Evolutionary conservation across 345 rosid genomes (phyloP), one percentile per base, ranked within the genome.

Genomic region (Pelargonium nanum): DNA sequence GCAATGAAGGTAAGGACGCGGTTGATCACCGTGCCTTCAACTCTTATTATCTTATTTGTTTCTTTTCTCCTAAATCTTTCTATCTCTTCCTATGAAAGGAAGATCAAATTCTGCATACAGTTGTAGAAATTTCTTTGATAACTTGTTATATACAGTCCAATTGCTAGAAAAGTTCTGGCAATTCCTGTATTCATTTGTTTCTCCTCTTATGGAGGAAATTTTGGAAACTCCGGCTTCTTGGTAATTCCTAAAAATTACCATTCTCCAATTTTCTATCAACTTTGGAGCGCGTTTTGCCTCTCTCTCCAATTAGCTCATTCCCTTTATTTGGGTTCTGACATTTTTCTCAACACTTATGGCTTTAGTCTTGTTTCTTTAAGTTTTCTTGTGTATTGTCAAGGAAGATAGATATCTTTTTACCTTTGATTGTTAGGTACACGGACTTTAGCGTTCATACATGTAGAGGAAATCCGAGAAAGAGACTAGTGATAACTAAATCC

Each of bases 1-100:
- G 76, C 65, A 52, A 40, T 24, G 15, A 64, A 22, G 63, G 82
- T 70, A 59, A 60, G 61, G 53, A 19, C 54, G 22, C 22, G 53
- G 48, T 17, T 40, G 10, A 30, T 6, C 40, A 30, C 40, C 10
- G 40, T 1, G 40, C 40, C 61, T 28, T 0, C 20, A 24, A 56
- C 22, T 7, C n/a, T 15, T 45, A 20, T 17, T 24, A 26, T 22
- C 53, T 20, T 0, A 19, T 5, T 22, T 15, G 21, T 61, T 50
- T 0, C 22, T 26, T 61, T 8, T 48, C 24, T 50, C 64, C 24
- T 5, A 54, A 2, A 28, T 61, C 32, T 19, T 45, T 45, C n/a
- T n/a, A n/a, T n/a, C 40, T 30, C 40, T 30, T 30, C 10, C 40
- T 3, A 30, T 30, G 40, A 30, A 30, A 30, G 40, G 40, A 30